Conservation (phyloP, 257 asterid species). For the Schizonepeta tenuifolia region DNA sequence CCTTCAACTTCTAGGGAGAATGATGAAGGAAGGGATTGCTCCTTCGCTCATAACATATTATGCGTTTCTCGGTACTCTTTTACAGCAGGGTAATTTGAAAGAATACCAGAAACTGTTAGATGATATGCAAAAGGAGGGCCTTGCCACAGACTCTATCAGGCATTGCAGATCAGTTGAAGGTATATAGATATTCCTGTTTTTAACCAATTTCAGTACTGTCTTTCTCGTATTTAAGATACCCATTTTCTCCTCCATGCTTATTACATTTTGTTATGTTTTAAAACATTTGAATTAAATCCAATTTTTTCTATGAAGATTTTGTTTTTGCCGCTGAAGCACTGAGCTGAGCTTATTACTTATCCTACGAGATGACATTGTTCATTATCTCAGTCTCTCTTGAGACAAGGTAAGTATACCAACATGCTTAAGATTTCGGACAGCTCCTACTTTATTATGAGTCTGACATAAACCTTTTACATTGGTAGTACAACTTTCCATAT, state of each 20-base stretch:
- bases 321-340: conserved; percentile 44
- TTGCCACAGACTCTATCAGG: conserved; percentile 34
- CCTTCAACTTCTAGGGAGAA: conserved; percentile 61
- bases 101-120: conserved; percentile 51
- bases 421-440: not conserved
- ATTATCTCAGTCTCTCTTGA: conserved; percentile 14
- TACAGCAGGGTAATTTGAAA: conserved; percentile 47
- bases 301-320: conserved; percentile 16
- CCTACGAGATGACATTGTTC: conserved; percentile 26
- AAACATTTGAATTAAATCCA: conserved; percentile 2
- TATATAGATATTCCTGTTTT: conserved; percentile 14
- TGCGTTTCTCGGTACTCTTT: conserved; percentile 49
- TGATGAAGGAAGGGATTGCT: conserved; percentile 64
- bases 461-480: not conserved
- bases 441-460: not conserved
- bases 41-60: conserved; percentile 58
- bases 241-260: too few species aligned
- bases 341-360: conserved; percentile 24
- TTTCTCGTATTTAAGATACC: not conserved
- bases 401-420: conserved; percentile 22
- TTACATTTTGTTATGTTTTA: not conserved
- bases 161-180: conserved; percentile 41
- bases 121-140: conserved; percentile 48
- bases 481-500: not conserved
- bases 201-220: not conserved